Evolutionary conservation across 2,329 filamentous ascomycete species (phyloP).

Genomic region (Mariannaea sp.): DNA sequence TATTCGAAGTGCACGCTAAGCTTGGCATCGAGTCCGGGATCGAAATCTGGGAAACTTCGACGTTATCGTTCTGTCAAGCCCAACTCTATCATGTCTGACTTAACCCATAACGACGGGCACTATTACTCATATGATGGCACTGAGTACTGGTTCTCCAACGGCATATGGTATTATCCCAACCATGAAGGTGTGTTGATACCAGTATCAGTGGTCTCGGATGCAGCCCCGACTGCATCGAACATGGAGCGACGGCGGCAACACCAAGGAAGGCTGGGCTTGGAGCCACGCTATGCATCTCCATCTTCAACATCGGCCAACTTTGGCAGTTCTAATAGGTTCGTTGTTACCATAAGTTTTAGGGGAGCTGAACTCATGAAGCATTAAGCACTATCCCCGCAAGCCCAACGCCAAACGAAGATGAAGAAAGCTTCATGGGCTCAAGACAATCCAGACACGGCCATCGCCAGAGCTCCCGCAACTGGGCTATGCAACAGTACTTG

Average conservation of each 20-base stretch:
- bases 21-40: no score
- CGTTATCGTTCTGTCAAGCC: not conserved
- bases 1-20: no score
- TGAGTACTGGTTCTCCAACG: not conserved
- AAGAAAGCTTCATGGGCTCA: not conserved
- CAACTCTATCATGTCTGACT: not conserved
- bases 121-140: not conserved
- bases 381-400: not conserved
- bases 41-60: no score
- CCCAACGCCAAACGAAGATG: not conserved
- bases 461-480: not conserved
- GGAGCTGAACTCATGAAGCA: not conserved
- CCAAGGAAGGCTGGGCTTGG: not conserved
- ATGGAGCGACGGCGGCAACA: not conserved
- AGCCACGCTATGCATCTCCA: not conserved
- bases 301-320: slow-evolving; percentile 1
- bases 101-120: no score
- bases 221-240: no score
- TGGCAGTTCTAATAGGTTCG: slow-evolving; percentile 9
- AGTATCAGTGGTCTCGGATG: no score
- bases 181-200: not conserved
- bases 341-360: not conserved
- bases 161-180: not conserved
- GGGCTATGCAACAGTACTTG: not conserved
- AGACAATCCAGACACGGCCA: not conserved